A percentile compares a stretch with the other conserved stretches of the same genome.
phyloP scores from a whole-genome alignment of 257 asterid genomes.

The Ocimum tenuiflorum region DNA sequence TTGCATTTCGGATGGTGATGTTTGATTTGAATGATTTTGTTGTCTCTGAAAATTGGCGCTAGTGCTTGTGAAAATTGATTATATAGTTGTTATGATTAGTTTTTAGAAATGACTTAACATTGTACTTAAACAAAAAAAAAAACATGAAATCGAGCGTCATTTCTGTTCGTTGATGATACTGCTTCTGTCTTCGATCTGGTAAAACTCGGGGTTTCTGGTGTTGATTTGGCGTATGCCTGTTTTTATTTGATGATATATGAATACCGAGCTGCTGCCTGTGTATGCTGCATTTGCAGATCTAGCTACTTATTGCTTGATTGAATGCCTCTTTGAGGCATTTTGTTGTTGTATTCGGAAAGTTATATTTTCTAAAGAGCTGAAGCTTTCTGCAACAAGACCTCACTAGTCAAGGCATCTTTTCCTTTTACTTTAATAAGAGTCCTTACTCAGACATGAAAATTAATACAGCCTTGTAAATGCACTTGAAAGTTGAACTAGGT shows the following conservation, averaged over 20 bases:
- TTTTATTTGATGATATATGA: not conserved
- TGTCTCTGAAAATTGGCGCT: not conserved
- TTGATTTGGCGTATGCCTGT: conserved; percentile 5
- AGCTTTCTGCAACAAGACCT: conserved; percentile 3
- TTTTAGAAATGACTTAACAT: not conserved
- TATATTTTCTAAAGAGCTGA: not conserved
- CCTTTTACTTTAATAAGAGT: not conserved
- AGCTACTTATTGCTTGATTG: conserved; percentile 6
- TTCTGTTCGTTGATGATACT: not conserved
- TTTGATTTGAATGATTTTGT: not conserved
- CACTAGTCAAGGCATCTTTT: not conserved
- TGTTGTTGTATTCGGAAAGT: not conserved
- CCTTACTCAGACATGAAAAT: not conserved
- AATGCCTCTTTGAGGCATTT: not conserved
- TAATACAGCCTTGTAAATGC: not conserved
- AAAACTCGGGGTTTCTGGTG: not conserved
- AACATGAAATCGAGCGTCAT: too few relatives aligned
- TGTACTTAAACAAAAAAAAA: too few relatives aligned
- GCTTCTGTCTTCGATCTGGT: conserved; percentile 22
- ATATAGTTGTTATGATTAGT: not conserved
- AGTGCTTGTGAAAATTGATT: not conserved
- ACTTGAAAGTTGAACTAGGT: not conserved
- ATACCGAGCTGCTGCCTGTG: not conserved
- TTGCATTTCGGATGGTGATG: not conserved
- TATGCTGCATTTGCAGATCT: conserved; percentile 24